These are phyloP conservation scores for Fagopyrum tataricum DNA, from an alignment of 148 eudicot genomes.

Conservation along the genomic window DNA sequence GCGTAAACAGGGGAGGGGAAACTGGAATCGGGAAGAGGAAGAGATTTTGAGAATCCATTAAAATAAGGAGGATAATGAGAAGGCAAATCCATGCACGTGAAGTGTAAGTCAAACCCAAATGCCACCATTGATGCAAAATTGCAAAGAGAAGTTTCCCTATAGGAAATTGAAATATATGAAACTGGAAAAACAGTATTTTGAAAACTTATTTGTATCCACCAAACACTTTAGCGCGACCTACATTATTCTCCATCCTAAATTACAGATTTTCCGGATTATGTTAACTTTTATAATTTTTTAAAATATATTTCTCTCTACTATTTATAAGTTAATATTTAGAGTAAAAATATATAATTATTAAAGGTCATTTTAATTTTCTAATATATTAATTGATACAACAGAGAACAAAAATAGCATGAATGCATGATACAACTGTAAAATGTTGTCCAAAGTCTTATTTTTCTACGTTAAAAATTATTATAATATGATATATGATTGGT, in stretches of 20 bases:
- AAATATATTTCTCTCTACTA: no score
- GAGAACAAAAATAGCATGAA: no score
- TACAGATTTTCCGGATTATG: no score
- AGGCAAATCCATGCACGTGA: constrained; percentile 8
- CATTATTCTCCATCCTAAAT: no score
- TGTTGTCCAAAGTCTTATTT: background rate
- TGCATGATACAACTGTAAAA: background rate
- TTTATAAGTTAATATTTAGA: no score
- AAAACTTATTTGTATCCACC: background rate
- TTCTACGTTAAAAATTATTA: background rate
- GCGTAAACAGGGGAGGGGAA: constrained; percentile 5
- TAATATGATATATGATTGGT: background rate
- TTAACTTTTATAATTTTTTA: no score
- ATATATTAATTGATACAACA: no score
- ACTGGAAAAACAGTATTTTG: background rate
- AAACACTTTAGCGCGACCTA: background rate
- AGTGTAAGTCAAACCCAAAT: background rate
- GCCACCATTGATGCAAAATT: background rate
- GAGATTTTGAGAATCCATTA: constrained; percentile 1
- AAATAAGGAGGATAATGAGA: background rate
- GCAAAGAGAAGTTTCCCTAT: background rate
- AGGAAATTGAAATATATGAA: background rate
- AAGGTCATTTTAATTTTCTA: no score
- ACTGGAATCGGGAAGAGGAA: background rate
- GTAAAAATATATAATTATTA: no score